Evolutionary conservation across 148 eudicot species (phyloP).

Genomic region (Spergularia bocconei): DNA sequence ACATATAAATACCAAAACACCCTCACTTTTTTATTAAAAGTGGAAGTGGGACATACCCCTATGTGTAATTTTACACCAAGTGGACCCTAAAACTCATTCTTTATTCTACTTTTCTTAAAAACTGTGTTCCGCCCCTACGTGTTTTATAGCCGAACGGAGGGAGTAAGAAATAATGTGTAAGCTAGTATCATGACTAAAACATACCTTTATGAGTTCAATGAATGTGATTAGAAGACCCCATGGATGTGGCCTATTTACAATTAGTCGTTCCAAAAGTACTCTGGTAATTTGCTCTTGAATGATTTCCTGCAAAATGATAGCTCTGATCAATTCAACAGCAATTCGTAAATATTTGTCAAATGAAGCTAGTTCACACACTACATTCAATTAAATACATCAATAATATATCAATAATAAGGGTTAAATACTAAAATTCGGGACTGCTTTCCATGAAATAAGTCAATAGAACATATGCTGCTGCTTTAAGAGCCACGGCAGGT

Average conservation of each 20-base stretch:
- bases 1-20: too few species aligned
- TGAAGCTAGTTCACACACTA: background rate
- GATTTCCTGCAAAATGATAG: slow-evolving; percentile 51
- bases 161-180: too few species aligned
- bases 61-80: too few species aligned
- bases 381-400: too few species aligned
- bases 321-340: background rate
- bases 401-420: too few species aligned
- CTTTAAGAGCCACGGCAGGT: background rate
- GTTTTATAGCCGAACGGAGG: too few species aligned
- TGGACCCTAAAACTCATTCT: too few species aligned
- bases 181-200: background rate
- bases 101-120: too few species aligned
- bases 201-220: slow-evolving; percentile 91
- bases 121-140: too few species aligned
- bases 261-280: slow-evolving; percentile 81
- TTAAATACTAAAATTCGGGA: background rate
- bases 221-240: slow-evolving; percentile 96
- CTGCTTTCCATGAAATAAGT: background rate
- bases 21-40: too few species aligned
- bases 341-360: background rate
- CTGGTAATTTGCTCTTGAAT: slow-evolving; percentile 94
- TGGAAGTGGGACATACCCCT: too few species aligned
- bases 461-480: too few species aligned
- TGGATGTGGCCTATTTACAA: slow-evolving; percentile 90